A percentile compares a stretch with the other conserved stretches of the same genome.
These are phyloP conservation scores for Ascochyta pisi DNA, from an alignment of 2,329 filamentous ascomycete genomes.

Conservation along the genomic window DNA sequence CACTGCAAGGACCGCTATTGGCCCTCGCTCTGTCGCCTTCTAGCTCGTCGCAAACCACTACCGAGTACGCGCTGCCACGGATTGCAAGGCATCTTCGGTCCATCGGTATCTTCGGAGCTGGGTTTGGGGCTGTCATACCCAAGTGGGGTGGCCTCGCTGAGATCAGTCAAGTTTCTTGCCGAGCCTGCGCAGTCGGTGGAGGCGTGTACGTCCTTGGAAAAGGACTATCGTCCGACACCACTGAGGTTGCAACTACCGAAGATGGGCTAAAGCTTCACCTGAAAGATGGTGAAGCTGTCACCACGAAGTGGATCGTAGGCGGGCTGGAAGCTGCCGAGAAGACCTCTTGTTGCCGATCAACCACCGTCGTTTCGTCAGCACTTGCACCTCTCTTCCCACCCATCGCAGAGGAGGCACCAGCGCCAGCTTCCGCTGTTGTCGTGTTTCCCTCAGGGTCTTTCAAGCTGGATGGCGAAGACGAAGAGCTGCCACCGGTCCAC, in stretches of 20 bases:
- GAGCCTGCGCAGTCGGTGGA: slow-evolving; percentile 88
- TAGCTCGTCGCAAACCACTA: slow-evolving; percentile 60
- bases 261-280: slow-evolving; percentile 57
- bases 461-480: slow-evolving; percentile 46
- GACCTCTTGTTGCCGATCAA: slow-evolving; percentile 62
- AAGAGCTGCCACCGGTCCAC: slow-evolving; percentile 59
- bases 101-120: slow-evolving; percentile 84
- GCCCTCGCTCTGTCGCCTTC: slow-evolving; percentile 79
- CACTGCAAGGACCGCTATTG: slow-evolving; percentile 69
- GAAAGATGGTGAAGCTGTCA: slow-evolving; percentile 64
- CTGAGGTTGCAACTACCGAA: slow-evolving; percentile 10
- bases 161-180: slow-evolving; percentile 88
- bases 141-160: slow-evolving; percentile 94
- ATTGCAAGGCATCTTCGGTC: slow-evolving; percentile 84
- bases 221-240: slow-evolving; percentile 56
- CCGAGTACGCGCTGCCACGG: slow-evolving; percentile 72
- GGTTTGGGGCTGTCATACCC: slow-evolving; percentile 86
- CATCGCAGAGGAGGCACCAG: slow-evolving; percentile 75
- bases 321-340: slow-evolving; percentile 30
- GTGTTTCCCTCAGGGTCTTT: slow-evolving; percentile 67
- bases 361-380: slow-evolving; percentile 72
- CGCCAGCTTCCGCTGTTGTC: slow-evolving; percentile 75
- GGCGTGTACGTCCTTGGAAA: slow-evolving; percentile 86
- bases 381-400: slow-evolving; percentile 72
- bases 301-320: slow-evolving; percentile 62